phyloP scores from a whole-genome alignment of 2,329 filamentous ascomycete genomes.

The Aspergillus puulaauensis region DNA sequence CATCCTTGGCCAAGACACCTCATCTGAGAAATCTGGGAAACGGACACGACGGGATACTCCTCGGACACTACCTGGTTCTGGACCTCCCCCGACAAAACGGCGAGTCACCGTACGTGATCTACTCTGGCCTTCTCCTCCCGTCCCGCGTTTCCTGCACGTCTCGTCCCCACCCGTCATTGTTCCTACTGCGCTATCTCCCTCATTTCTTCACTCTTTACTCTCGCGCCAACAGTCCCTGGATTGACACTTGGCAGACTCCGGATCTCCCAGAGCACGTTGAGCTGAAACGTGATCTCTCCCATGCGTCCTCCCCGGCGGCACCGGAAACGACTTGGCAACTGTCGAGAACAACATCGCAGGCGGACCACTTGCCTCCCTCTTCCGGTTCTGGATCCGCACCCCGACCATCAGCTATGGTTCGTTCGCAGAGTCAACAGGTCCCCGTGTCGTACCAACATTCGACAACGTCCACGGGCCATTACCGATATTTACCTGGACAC shows the following conservation, averaged over 20 bases:
- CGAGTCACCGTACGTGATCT: conserved; percentile 47
- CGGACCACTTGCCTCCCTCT: conserved; percentile 22
- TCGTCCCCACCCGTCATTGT: conserved; percentile 23
- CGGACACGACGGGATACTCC: conserved; percentile 43
- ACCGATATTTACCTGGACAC: conserved; percentile 33
- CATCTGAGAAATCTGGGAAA: conserved; percentile 40
- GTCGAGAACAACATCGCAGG: conserved; percentile 28
- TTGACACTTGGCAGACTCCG: conserved; percentile 45
- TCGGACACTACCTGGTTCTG: conserved; percentile 39
- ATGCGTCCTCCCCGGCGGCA: conserved; percentile 28
- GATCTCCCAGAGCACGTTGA: conserved; percentile 34
- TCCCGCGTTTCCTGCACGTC: conserved; percentile 21
- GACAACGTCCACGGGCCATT: conserved; percentile 25
- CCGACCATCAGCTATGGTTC: conserved; percentile 36
- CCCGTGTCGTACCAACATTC: conserved; percentile 32
- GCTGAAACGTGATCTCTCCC: conserved; percentile 31
- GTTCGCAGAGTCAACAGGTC: conserved; percentile 40
- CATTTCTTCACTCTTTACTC: conserved; percentile 19
- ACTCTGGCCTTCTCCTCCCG: conserved; percentile 40
- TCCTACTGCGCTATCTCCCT: conserved; percentile 22
- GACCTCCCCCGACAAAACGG: conserved; percentile 42
- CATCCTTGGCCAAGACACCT: conserved; percentile 20
- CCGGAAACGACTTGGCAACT: conserved; percentile 23
- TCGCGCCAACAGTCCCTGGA: conserved; percentile 35
- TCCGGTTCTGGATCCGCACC: conserved; percentile 28